Evolutionary conservation across 352 stramenopile genomes (phyloP).

Genomic region (Phytophthora pisi): DNA sequence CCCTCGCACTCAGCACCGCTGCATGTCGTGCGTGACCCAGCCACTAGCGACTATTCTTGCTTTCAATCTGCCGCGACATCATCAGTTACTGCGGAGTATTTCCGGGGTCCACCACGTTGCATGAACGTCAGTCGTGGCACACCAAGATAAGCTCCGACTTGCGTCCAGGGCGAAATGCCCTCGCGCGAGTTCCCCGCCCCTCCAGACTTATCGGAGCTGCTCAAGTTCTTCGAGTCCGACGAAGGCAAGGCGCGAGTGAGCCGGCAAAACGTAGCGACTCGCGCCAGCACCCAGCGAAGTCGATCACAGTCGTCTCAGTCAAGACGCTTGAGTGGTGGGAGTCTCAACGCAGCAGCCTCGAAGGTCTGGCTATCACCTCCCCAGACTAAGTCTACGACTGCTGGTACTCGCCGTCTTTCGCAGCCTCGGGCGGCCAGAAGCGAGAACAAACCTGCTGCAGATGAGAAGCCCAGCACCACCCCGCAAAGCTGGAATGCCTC

Average conservation of each 20-base stretch:
- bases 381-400: conserved; percentile 6
- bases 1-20: conserved; percentile 4
- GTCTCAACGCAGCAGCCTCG: neutral
- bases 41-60: conserved; percentile 26
- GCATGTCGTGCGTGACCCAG: conserved; percentile 2
- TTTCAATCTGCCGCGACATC: conserved; percentile 1
- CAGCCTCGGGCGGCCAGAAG: conserved; percentile 9
- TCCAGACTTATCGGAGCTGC: conserved; percentile 51
- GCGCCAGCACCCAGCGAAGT: neutral
- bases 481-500: conserved; percentile 58
- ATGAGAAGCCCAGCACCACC: conserved; percentile 5
- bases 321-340: conserved; percentile 4
- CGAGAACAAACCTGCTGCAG: conserved; percentile 4
- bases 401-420: neutral
- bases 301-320: conserved; percentile 5
- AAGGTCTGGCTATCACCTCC: conserved; percentile 1
- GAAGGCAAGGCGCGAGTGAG: conserved; percentile 30
- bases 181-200: conserved; percentile 42
- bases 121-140: neutral
- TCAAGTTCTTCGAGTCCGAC: conserved; percentile 49
- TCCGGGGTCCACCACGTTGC: neutral
- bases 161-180: conserved; percentile 15
- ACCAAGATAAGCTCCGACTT: conserved; percentile 3
- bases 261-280: conserved; percentile 11
- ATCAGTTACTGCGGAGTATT: conserved; percentile 31